Evolutionary conservation across 805 yeast genomes (phyloP), one percentile per base, ranked within the genome.

Genomic region (Starmera quercuum): DNA sequence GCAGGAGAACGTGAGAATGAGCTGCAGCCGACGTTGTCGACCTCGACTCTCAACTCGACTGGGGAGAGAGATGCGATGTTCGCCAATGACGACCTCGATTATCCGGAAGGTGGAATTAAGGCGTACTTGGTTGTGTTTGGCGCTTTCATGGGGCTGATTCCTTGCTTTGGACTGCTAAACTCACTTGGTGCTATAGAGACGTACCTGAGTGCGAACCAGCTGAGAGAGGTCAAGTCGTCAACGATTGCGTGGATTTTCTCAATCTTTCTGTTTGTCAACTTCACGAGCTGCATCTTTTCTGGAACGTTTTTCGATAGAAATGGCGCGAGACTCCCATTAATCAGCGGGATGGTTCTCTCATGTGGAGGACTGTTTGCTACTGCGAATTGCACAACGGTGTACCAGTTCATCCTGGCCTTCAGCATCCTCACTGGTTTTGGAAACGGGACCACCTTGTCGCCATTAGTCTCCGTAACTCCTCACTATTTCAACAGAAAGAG

Each of bases 181-280:
- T 54, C 78, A 2, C 59, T 70, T 26, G 85, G 86, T 42, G 80
- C 75, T 4, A 64, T 79, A 26, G 78, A 79, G 53, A 66, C 79
- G 1, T 75, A 77, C 42, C 62, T 79, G 8, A 64, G 74, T 7
- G 58, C 56, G 10, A 69, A 78, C 51, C 84, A 78, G 50, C 54
- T 79, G 39, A 57, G 58, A 2, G 45, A 64, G 29, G 55, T 59
- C 6, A 51, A 64, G 5, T 59, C 73, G 2, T 64, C 79, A 2
- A 54, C 71, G 2, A 63, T 75, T 5, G 69, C 82, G 5, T 76
- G 85, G 84, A 68, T 79, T 20, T 79, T 79, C 43, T 76, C 85
- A 2, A 52, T 78, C 19, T 72, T 65, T 49, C 52, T 70, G 37
- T 66, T 71, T 21, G 49, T 76, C 20, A 59, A 71, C 9, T 74